These are phyloP conservation scores for Biscogniauxia marginata DNA, from an alignment of 2,329 filamentous ascomycete genomes.

Conservation along the genomic window DNA sequence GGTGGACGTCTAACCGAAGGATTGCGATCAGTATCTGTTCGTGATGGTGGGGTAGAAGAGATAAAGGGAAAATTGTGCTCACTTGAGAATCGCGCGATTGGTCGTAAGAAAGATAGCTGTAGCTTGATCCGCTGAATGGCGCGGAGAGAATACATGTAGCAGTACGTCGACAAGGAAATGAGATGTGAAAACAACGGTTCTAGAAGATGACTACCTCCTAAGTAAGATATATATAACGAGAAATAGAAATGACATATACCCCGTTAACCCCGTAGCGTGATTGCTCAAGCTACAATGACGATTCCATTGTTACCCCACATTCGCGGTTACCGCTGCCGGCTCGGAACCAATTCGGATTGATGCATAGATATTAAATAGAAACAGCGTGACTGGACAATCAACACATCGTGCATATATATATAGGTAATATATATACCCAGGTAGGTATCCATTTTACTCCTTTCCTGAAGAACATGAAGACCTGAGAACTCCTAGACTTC, in stretches of 20 bases:
- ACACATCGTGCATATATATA: not conserved
- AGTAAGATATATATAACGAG: not conserved
- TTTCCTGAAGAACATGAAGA: not conserved
- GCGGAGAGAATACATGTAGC: conserved; percentile 31
- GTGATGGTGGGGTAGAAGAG: not conserved
- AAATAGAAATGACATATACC: too few species aligned
- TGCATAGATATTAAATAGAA: not conserved
- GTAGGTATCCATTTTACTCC: not conserved
- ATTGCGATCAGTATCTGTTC: conserved; percentile 2
- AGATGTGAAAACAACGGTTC: not conserved
- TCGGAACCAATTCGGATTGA: too few species aligned
- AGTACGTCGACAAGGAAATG: not conserved
- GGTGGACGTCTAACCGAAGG: conserved; percentile 11
- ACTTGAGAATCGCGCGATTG: conserved; percentile 19
- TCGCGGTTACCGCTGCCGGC: not conserved
- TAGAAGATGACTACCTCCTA: conserved; percentile 1
- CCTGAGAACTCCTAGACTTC: not conserved
- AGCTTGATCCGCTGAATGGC: conserved; percentile 29
- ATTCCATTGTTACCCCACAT: not conserved
- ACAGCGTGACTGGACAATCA: not conserved
- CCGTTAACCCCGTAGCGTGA: too few species aligned
- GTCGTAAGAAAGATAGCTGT: conserved; percentile 25
- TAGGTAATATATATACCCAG: not conserved
- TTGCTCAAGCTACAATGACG: too few species aligned
- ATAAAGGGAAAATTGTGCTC: conserved; percentile 2